These are phyloP conservation scores for Cucurbita ficifolia DNA, from an alignment of 306 rosid genomes.

Conservation along the genomic window DNA sequence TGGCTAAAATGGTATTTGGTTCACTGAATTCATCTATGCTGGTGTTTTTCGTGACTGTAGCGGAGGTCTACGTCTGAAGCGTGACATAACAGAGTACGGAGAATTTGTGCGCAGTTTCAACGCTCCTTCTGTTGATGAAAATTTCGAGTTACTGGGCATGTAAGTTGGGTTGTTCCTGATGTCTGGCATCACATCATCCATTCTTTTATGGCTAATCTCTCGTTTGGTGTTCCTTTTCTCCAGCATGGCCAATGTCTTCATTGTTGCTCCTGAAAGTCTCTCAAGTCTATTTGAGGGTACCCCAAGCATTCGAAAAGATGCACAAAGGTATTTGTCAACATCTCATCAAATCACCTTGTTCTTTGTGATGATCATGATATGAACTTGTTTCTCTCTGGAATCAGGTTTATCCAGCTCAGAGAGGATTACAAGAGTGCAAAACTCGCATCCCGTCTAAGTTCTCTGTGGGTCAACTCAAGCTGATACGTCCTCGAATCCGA, in stretches of 20 bases:
- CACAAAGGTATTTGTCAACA: conserved; percentile 46
- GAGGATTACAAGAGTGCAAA: conserved; percentile 96
- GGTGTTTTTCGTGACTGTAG: conserved; percentile 25
- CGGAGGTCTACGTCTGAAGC: conserved; percentile 93
- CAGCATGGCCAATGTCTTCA: conserved; percentile 97
- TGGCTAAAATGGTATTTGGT: background rate
- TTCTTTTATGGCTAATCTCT: conserved; percentile 14
- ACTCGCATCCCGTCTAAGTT: conserved; percentile 73
- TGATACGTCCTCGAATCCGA: conserved; percentile 11
- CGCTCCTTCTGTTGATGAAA: conserved; percentile 80
- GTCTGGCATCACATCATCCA: conserved; percentile 1
- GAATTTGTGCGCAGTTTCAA: conserved; percentile 92
- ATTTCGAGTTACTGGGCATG: conserved; percentile 95
- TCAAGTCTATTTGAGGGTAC: conserved; percentile 85
- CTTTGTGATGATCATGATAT: conserved; percentile 7
- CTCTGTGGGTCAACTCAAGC: conserved; percentile 55
- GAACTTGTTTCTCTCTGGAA: conserved; percentile 13
- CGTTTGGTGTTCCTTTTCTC: background rate
- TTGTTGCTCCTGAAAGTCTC: conserved; percentile 99
- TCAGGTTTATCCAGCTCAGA: conserved; percentile 84
- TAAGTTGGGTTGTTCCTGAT: conserved; percentile 21
- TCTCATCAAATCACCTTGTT: background rate
- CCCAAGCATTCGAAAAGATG: conserved; percentile 93
- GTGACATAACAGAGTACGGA: conserved; percentile 98
- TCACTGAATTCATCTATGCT: background rate